phyloP scores from a whole-genome alignment of 73 alveolate species.

The Paramecium bursaria region DNA sequence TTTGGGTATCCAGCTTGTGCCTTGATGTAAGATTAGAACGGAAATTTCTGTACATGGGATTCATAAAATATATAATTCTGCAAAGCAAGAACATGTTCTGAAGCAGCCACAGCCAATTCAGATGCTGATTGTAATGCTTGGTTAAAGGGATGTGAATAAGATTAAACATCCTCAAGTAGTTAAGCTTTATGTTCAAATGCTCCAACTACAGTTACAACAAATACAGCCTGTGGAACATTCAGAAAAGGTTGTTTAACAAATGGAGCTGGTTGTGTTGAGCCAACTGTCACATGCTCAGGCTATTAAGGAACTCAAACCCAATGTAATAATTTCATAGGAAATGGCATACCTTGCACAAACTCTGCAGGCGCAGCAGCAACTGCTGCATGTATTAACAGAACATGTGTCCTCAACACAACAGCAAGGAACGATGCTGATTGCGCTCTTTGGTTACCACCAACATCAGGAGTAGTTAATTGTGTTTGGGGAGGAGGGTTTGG shows the following conservation, averaged over 20 bases:
- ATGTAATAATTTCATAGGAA: neutral
- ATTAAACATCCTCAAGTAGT: no score
- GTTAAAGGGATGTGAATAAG: conserved; percentile 23
- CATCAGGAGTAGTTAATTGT: no score
- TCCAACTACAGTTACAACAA: neutral
- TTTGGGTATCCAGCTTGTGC: conserved; percentile 3
- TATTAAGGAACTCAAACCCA: neutral
- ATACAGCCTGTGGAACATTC: conserved; percentile 1
- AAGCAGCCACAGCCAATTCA: neutral
- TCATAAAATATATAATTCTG: conserved; percentile 34
- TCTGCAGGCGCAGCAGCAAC: no score
- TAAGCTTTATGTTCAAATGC: no score
- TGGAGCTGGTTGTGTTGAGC: conserved; percentile 11
- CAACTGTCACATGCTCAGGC: neutral
- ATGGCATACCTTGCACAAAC: no score
- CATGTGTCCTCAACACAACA: neutral
- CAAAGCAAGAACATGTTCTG: neutral
- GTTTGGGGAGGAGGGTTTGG: conserved; percentile 25
- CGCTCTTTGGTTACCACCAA: no score
- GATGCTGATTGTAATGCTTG: conserved; percentile 3
- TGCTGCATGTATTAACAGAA: neutral
- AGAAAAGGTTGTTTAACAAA: neutral
- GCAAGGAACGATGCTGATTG: neutral
- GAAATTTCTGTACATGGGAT: no score
- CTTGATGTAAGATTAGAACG: no score